Percentiles rank a stretch among this genome's conserved stretches.
These are phyloP conservation scores for Boletus pseudo-olivaceus DNA, from an alignment of 768 basidiomycete genomes.

Conservation along the genomic window DNA sequence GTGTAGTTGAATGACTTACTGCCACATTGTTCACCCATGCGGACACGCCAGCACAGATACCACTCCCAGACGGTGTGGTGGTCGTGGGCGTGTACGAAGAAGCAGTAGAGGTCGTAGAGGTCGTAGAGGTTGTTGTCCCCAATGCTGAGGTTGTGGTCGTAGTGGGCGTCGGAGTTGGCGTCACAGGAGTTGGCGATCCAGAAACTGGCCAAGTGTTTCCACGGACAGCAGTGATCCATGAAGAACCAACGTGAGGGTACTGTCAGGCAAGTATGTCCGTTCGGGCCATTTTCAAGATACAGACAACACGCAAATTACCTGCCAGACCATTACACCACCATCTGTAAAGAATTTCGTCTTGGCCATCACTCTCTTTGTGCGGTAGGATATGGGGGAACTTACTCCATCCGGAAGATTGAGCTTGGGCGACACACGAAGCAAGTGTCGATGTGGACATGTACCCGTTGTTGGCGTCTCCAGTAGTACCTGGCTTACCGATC, in stretches of 20 bases:
- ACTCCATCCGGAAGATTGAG: conserved; percentile 26
- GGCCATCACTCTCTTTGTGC: not conserved
- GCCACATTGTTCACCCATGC: not conserved
- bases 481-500: conserved; percentile 34
- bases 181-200: not conserved
- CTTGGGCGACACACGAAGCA: conserved; percentile 56
- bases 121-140: too few species aligned
- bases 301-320: conserved; percentile 21
- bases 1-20: not conserved
- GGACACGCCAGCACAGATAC: not conserved
- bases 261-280: not conserved
- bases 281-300: not conserved
- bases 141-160: not conserved
- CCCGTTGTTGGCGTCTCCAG: conserved; percentile 49
- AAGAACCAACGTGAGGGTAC: conserved; percentile 35
- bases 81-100: not conserved
- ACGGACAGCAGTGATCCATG: conserved; percentile 34
- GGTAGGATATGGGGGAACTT: not conserved
- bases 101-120: too few species aligned
- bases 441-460: conserved; percentile 55
- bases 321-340: conserved; percentile 39
- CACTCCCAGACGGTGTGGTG: not conserved
- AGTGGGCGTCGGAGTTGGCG: not conserved
- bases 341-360: conserved; percentile 21
- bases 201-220: not conserved